Evolutionary conservation across 164 flowering plant species (phyloP).

Genomic region (Berberis thunbergii): DNA sequence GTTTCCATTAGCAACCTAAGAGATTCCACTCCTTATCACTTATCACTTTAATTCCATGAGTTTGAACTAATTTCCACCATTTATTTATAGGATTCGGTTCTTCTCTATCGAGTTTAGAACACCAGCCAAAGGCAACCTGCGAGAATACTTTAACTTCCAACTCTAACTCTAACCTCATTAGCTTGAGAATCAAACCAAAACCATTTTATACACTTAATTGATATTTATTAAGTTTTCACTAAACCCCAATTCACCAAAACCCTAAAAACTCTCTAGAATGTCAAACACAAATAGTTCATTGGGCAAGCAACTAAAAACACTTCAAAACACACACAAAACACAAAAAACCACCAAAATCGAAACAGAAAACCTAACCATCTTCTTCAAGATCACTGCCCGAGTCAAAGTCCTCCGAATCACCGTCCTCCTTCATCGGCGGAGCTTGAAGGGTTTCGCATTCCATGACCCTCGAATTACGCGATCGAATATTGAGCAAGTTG

Average conservation of each 20-base stretch:
- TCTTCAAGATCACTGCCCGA: slow-evolving; percentile 94
- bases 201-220: too few relatives aligned
- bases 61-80: too few relatives aligned
- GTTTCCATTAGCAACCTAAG: too few relatives aligned
- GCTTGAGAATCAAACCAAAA: too few relatives aligned
- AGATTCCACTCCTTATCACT: too few relatives aligned
- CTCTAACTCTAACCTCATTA: too few relatives aligned
- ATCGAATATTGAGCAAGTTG: slow-evolving; percentile 56
- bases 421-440: slow-evolving; percentile 13
- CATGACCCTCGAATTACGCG: slow-evolving; percentile 51
- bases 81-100: too few relatives aligned
- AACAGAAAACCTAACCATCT: slow-evolving; percentile 45
- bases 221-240: not conserved
- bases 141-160: too few relatives aligned
- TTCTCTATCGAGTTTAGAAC: too few relatives aligned
- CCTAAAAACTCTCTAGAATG: not conserved
- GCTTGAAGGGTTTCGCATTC: slow-evolving; percentile 55
- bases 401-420: slow-evolving; percentile 47
- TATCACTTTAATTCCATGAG: too few relatives aligned
- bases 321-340: not conserved
- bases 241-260: not conserved
- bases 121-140: too few relatives aligned
- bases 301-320: not conserved
- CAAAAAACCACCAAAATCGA: not conserved
- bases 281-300: not conserved